Base-by-base conservation (phyloP, 345 rosid genomes). In the Eucalyptus microcorys region DNA sequence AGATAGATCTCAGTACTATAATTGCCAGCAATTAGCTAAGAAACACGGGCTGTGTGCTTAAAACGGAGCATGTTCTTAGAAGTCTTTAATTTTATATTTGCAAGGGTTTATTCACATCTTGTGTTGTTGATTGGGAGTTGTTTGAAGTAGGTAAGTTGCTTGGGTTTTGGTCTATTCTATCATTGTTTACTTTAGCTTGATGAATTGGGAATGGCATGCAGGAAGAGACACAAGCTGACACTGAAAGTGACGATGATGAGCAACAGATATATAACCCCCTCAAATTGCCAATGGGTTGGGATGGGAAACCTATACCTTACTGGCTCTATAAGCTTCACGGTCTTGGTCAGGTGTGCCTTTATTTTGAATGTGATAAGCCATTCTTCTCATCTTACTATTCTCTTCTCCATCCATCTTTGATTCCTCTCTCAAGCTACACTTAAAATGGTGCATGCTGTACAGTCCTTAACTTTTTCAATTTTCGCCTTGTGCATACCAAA, bases 281-380 rank as follows among this genome's bases (percentile, higher is more conserved):
- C 81, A 98, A 96, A 89, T 91, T 98, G 90, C 99, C 99, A 32
- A 97, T 97, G 98, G 99, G 99, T 87, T 96, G 99, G 99, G 99
- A 98, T 91, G 99, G 99, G 92, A 98, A 97, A 90, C 99, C 99
- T 89, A 97, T 98, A 89, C 99, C 99, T 24, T 98, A 97, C 90
- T 98, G 99, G 99, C 96, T 97, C 53, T 98, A 98, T 91, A 98
- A 97, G 92, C 99, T 98, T 91, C 99, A 98, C 71, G 99, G 99
- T 87, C 99, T 97, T 55, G 99, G 99, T 37, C 99, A 97, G 99
- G 99, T 97, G 93, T 52, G 16, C 45, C 30, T 86, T 87, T 34
- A 27, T 85, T 48, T 85, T 27, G 87, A 86, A 34, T 17, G 81
- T 2, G 24, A 34, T 17, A 34, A 17, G 22, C 43, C 47, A 76